Percentiles rank a stretch among this genome's conserved stretches.
Evolutionary conservation across 306 rosid species (phyloP).

Genomic region (Dryas octopetala): DNA sequence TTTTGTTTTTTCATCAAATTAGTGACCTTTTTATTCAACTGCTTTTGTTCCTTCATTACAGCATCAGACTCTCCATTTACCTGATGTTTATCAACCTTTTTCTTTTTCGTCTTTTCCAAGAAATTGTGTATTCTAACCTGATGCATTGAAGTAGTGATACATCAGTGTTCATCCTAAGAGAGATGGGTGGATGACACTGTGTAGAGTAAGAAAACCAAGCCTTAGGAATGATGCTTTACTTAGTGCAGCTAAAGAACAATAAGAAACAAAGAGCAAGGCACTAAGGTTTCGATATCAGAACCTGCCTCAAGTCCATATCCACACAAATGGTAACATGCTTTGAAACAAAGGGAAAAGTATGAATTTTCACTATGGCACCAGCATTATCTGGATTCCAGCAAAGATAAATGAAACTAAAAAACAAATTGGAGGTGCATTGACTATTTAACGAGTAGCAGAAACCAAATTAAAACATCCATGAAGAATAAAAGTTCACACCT

Average conservation of each 20-base stretch:
- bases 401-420: background rate
- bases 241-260: slow-evolving; percentile 23
- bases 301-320: background rate
- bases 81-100: slow-evolving; percentile 42
- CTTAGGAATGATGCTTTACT: slow-evolving; percentile 13
- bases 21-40: slow-evolving; percentile 70
- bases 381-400: background rate
- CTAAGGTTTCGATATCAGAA: background rate
- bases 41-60: slow-evolving; percentile 46
- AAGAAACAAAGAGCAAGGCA: slow-evolving; percentile 6
- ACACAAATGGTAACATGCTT: slow-evolving; percentile 10
- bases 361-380: slow-evolving; percentile 3
- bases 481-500: slow-evolving; percentile 58
- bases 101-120: slow-evolving; percentile 62
- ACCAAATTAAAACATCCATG: slow-evolving; percentile 9
- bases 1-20: slow-evolving; percentile 79
- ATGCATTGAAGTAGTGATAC: slow-evolving; percentile 27
- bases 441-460: background rate
- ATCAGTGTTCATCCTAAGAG: slow-evolving; percentile 26
- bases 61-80: slow-evolving; percentile 35
- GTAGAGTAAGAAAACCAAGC: slow-evolving; percentile 12
- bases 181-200: slow-evolving; percentile 9
- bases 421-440: background rate
- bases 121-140: slow-evolving; percentile 85
- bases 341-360: background rate